phyloP scores from a whole-genome alignment of 768 basidiomycete genomes.

The Rhodotorula toruloides region DNA sequence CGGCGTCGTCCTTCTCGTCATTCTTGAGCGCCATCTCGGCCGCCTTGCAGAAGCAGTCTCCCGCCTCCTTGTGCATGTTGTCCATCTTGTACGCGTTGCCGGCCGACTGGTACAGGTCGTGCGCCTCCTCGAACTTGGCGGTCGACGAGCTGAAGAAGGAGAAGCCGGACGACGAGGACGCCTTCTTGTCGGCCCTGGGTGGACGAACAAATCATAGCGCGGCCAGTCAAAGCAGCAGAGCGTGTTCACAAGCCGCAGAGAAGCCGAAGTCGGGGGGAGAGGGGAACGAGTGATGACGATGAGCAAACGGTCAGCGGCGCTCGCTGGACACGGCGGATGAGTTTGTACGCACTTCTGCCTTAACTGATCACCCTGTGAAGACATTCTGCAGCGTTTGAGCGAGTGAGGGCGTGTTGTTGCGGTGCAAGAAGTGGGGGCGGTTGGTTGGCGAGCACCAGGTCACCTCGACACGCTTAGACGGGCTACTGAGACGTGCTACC shows the following conservation, averaged over 20 bases:
- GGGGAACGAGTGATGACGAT: constrained; percentile 7
- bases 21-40: constrained; percentile 88
- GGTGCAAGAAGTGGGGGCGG: too few relatives aligned
- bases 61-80: constrained; percentile 83
- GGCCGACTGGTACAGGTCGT: constrained; percentile 89
- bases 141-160: constrained; percentile 56
- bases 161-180: constrained; percentile 58
- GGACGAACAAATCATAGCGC: too few relatives aligned
- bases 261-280: background rate
- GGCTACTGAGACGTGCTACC: too few relatives aligned
- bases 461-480: too few relatives aligned
- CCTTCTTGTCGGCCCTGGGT: constrained; percentile 87
- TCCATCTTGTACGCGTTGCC: constrained; percentile 74
- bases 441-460: too few relatives aligned
- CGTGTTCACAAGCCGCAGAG: background rate
- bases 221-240: too few relatives aligned
- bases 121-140: constrained; percentile 88
- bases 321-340: background rate
- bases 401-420: background rate
- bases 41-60: constrained; percentile 85
- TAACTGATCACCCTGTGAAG: constrained; percentile 25
- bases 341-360: constrained; percentile 13
- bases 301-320: background rate
- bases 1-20: constrained; percentile 86
- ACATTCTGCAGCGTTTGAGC: constrained; percentile 1